Evolutionary conservation across 2,329 filamentous ascomycete species (phyloP).

Genomic region (Cercospora sp.): DNA sequence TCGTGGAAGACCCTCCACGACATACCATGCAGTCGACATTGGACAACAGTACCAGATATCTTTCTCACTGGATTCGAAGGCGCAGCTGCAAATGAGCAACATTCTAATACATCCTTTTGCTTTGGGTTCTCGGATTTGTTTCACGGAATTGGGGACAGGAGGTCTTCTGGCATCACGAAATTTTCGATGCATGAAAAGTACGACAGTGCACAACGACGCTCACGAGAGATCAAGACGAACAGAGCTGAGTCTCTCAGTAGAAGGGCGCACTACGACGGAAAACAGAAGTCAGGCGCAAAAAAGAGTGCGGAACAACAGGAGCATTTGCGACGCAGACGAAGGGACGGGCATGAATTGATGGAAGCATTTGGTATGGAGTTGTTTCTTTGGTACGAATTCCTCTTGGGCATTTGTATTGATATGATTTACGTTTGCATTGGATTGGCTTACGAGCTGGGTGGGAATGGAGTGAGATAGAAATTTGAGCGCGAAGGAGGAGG

Average conservation of each 20-base stretch:
- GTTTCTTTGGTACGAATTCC: background rate
- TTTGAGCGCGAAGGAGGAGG: background rate
- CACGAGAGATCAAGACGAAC: background rate
- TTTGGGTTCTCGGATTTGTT: background rate
- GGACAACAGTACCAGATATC: background rate
- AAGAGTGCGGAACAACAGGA: background rate
- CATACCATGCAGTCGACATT: background rate
- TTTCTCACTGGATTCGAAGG: background rate
- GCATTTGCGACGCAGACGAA: background rate
- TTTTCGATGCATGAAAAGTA: slow-evolving; percentile 12
- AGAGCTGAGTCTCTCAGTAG: background rate
- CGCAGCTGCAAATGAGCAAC: background rate
- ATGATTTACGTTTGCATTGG: background rate
- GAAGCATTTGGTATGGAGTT: background rate
- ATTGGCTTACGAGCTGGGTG: background rate
- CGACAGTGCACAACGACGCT: background rate
- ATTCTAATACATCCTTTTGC: background rate
- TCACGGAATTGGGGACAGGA: background rate
- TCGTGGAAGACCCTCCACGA: background rate
- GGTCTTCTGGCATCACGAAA: slow-evolving; percentile 6
- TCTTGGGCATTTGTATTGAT: background rate
- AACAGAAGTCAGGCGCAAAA: background rate
- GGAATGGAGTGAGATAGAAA: background rate
- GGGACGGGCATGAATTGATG: background rate
- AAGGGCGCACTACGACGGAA: background rate